phyloP scores from a whole-genome alignment of 208 protist species.

The Leishmania amazonensis region DNA sequence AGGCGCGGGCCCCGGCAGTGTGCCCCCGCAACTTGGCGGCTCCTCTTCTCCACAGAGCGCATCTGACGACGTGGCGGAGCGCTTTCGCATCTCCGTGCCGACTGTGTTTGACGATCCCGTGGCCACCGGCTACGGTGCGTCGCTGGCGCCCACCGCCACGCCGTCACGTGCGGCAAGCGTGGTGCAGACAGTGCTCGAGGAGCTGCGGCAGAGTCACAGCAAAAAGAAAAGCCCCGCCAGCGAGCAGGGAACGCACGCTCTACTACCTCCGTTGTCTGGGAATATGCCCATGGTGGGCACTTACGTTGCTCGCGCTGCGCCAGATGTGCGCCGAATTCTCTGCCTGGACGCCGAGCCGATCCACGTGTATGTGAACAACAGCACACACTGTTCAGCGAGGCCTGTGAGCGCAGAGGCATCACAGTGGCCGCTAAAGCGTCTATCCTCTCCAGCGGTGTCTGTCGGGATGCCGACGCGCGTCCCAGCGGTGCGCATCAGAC shows the following conservation, averaged over 20 bases:
- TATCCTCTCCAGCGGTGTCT: neutral
- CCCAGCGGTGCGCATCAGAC: slow-evolving; percentile 10
- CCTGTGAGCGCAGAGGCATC: neutral
- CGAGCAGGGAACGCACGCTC: neutral
- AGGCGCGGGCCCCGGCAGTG: neutral
- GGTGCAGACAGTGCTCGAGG: slow-evolving; percentile 19
- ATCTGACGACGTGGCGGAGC: slow-evolving; percentile 13
- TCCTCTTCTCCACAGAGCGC: neutral
- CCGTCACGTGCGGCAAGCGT: slow-evolving; percentile 8
- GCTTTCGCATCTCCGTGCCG: slow-evolving; percentile 23
- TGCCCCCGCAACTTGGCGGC: neutral
- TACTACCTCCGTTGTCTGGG: neutral
- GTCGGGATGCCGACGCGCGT: neutral
- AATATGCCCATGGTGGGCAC: neutral
- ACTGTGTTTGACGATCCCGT: neutral
- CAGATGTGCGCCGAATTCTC: slow-evolving; percentile 17
- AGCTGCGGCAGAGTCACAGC: slow-evolving; percentile 21
- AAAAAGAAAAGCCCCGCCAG: neutral
- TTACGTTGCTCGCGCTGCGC: neutral
- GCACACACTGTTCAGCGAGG: neutral
- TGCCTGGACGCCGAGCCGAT: slow-evolving; percentile 28
- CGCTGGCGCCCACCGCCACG: neutral
- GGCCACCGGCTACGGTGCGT: neutral
- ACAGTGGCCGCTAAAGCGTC: neutral
- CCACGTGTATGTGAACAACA: slow-evolving; percentile 9